Evolutionary conservation across 805 yeast genomes (phyloP).

Genomic region (Alloascoidea hylecoeti): DNA sequence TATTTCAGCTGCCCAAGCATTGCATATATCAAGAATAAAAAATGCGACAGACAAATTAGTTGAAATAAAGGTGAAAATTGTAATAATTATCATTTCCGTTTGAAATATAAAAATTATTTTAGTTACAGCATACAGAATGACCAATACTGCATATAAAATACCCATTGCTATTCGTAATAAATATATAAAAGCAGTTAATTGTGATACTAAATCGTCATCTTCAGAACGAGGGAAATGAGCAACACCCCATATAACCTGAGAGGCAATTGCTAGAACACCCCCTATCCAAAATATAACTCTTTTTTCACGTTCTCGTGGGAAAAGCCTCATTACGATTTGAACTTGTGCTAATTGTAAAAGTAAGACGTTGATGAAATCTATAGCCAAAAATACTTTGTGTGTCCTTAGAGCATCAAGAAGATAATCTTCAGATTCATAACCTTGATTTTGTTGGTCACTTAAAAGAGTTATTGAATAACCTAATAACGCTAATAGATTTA

Average conservation of each 20-base stretch:
- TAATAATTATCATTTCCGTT: slow-evolving; percentile 35
- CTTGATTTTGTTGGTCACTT: slow-evolving; percentile 28
- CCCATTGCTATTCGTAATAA: slow-evolving; percentile 59
- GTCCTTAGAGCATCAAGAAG: slow-evolving; percentile 29
- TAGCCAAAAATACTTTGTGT: slow-evolving; percentile 30
- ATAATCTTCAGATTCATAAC: slow-evolving; percentile 24
- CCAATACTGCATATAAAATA: slow-evolving; percentile 50
- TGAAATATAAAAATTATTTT: slow-evolving; percentile 38
- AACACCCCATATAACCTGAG: slow-evolving; percentile 61
- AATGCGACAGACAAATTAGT: slow-evolving; percentile 51
- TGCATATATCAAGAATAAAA: slow-evolving; percentile 65
- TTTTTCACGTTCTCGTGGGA: slow-evolving; percentile 55
- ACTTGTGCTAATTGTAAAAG: slow-evolving; percentile 56
- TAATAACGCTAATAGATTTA: slow-evolving; percentile 37
- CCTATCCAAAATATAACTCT: slow-evolving; percentile 50
- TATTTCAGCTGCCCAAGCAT: slow-evolving; percentile 59
- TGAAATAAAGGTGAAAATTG: slow-evolving; percentile 38
- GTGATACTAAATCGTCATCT: slow-evolving; percentile 24
- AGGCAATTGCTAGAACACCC: slow-evolving; percentile 29
- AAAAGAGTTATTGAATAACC: slow-evolving; percentile 31
- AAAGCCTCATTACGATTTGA: slow-evolving; percentile 53
- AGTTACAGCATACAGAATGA: slow-evolving; percentile 37
- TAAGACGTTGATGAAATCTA: slow-evolving; percentile 44
- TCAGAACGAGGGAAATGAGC: slow-evolving; percentile 30
- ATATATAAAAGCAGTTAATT: slow-evolving; percentile 62